Evolutionary conservation across 768 basidiomycete species (phyloP).

Genomic region (Lactarius sp.): DNA sequence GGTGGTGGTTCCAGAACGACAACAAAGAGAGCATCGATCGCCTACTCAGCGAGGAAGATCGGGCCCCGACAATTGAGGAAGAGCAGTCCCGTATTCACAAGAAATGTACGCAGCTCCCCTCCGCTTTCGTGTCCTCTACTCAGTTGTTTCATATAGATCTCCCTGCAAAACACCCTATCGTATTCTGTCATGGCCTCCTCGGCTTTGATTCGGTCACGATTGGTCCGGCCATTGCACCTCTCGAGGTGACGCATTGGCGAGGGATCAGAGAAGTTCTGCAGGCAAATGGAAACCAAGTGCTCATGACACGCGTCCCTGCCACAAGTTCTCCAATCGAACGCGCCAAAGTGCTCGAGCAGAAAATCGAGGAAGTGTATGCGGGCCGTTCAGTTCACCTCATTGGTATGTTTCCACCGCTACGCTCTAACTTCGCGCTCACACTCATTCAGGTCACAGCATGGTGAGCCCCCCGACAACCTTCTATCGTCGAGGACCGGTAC

Average conservation of each 20-base stretch:
- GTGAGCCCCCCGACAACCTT: conserved; percentile 36
- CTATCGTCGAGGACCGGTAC: neutral
- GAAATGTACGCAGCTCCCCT: conserved; percentile 50
- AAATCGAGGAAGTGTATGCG: conserved; percentile 73
- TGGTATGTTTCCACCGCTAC: conserved; percentile 36
- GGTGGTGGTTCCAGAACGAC: conserved; percentile 51
- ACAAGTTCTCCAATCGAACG: conserved; percentile 85
- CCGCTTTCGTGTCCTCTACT: neutral
- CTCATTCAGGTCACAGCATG: conserved; percentile 65
- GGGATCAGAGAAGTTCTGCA: conserved; percentile 93
- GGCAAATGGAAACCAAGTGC: conserved; percentile 80
- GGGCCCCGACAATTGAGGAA: conserved; percentile 43
- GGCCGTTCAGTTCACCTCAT: conserved; percentile 87
- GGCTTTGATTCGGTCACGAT: conserved; percentile 85
- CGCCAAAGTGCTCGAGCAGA: conserved; percentile 83
- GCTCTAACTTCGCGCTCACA: conserved; percentile 1
- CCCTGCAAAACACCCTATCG: conserved; percentile 75
- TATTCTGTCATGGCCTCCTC: conserved; percentile 94
- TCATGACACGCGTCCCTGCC: conserved; percentile 92
- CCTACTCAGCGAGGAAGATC: conserved; percentile 51
- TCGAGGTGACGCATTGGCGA: conserved; percentile 93
- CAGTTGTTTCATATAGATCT: conserved; percentile 46
- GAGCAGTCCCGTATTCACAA: conserved; percentile 43
- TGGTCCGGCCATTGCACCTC: conserved; percentile 65
- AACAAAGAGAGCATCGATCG: conserved; percentile 42